Evolutionary conservation across 1,284 basidiomycete species (phyloP), one percentile per base, ranked within the genome.

Genomic region (Lentinula novae-zelandiae): DNA sequence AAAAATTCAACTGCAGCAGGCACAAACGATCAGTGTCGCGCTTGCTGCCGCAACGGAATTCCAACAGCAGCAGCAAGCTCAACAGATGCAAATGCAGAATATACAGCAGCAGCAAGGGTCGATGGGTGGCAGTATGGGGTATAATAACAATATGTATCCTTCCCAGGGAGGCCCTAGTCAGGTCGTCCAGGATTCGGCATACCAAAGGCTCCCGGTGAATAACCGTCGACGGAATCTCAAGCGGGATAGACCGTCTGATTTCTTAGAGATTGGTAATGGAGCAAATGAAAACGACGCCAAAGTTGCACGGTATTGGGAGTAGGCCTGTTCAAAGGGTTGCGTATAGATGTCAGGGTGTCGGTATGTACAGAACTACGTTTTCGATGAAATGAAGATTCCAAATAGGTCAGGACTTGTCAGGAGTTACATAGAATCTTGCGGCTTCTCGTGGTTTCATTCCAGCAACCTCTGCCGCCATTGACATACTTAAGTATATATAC

Each of bases 241-340:
- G 74, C 80, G 92, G 5, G 90, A 93, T 42, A 78, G 90, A 48
- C 90, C 91, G 2, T 87, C 87, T 9, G 91, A 93, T 72, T 93
- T 93, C 69, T 73, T 92, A 68, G 90, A 93, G 68, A 81, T 92
- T 9, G 79, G 77, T 13, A 56, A 56, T 20, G 54, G 54, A 8
- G 27, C 15, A 40, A 84, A 84, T 0, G 84, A 88, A 62, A 76
- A 74, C 52, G 85, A 87, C 40, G 76, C 70, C 64, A 91, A 92
- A 74, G 74, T 84, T 52, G 76, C 85, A 44, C 77, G 88, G 67
- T 92, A 87, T 67, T 92, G 89, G 89, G 90, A 92, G 75, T 92
- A 71, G 59, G 53, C 10, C 10, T 46, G 44, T 42, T 0, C 15
- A n/a, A n/a, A 15, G 40, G 15, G 27, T 15, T 27, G 27, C 53